Evolutionary conservation across 75 land plant genomes (phyloP), one percentile per base, ranked within the genome.

Genomic region (Pseudotsuga menziesii): DNA sequence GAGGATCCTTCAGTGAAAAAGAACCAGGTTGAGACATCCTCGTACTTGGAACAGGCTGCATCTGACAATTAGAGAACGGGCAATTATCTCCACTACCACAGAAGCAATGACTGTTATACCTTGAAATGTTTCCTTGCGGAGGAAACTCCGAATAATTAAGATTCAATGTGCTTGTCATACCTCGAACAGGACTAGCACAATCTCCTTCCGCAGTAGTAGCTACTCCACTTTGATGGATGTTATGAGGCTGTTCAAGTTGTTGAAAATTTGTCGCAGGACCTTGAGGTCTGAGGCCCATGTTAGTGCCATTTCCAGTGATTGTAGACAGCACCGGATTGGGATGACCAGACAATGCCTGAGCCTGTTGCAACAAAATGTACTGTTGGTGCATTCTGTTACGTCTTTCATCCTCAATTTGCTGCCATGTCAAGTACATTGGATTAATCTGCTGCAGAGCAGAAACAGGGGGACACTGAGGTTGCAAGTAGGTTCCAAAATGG

Each of bases 341-440:
- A n/a, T 44, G 13, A 72, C 27, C 56, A 23, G 74, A 41, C 19
- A 72, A 72, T 36, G 55, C 56, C 15, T 61, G 78, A 48, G 73
- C 79, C 71, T 79, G 76, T 54, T 82, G 80, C 74, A 75, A 75
- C 48, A 76, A 64, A 57, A 72, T 25, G 52, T 41, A 73, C 57
- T 82, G 78, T 75, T 77, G 79, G 20, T 82, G 78, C 84, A 76
- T 79, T 58, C 29, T 69, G 35, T 72, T 32, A 58, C 17, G 54
- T 23, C 76, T 80, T 22, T 82, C 81, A 29, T 79, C 79, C 56
- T 80, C 67, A 1, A 66, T 19, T 20, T 48, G 76, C 55, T 61
- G 44, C 79, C 77, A 74, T 39, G 52, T 22, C 16, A 78, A 57
- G 44, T 58, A 48, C 52, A 48, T 48, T 48, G 52, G 52, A 48